Conservation (phyloP, 768 basidiomycete species). For the Kwoniella bestiolae region DNA sequence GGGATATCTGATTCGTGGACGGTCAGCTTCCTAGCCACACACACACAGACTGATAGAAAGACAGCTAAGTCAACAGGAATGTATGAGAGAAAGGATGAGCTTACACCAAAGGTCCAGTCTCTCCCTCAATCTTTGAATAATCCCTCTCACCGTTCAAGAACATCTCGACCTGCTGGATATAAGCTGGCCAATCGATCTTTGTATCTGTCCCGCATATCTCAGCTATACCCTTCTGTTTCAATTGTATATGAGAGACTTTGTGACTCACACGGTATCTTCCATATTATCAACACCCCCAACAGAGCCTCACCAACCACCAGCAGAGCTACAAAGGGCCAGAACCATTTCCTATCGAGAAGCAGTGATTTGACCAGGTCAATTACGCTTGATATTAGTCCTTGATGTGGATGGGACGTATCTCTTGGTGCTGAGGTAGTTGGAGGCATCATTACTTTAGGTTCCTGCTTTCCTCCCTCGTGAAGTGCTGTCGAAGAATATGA, state of each 20-base stretch:
- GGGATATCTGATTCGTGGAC: conserved; percentile 82
- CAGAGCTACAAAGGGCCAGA: conserved; percentile 69
- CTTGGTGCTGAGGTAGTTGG: too few relatives aligned
- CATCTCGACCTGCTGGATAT: conserved; percentile 82
- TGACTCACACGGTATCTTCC: conserved; percentile 77
- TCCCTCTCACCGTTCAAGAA: conserved; percentile 81
- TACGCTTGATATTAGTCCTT: too few relatives aligned
- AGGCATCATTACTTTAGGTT: too few relatives aligned
- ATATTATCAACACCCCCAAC: conserved; percentile 79
- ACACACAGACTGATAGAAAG: too few relatives aligned
- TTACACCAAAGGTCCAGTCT: conserved; percentile 91
- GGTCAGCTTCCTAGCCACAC: too few relatives aligned
- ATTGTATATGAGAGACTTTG: background rate
- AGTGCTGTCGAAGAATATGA: too few relatives aligned
- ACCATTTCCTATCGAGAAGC: conserved; percentile 59
- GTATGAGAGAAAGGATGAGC: conserved; percentile 24
- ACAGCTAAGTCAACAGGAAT: too few relatives aligned
- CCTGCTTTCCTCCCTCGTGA: too few relatives aligned
- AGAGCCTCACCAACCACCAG: conserved; percentile 74
- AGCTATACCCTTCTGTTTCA: conserved; percentile 14
- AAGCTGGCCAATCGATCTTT: conserved; percentile 97
- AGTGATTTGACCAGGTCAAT: conserved; percentile 21
- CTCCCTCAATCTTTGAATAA: conserved; percentile 80
- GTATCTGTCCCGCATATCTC: conserved; percentile 68
- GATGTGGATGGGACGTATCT: too few relatives aligned